A percentile compares a stretch with the other conserved stretches of the same genome.
Evolutionary conservation across 305 asterid genomes (phyloP).

Genomic region (Plantago coronopus): DNA sequence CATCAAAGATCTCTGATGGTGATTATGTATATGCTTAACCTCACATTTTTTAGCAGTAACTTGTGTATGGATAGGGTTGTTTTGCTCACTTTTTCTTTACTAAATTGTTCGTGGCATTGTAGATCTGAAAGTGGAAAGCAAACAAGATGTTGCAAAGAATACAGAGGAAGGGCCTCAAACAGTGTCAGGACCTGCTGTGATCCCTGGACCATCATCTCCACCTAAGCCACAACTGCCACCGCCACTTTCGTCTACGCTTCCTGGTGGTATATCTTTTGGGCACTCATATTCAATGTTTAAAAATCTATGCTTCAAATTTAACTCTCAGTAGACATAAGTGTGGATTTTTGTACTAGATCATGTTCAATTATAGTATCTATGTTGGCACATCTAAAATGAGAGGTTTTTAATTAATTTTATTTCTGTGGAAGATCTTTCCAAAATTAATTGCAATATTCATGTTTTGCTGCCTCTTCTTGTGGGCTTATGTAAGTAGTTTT

Average conservation of each 20-base stretch:
- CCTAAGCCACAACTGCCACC: slow-evolving; percentile 36
- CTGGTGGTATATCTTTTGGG: slow-evolving; percentile 37
- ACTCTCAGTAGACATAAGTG: too few relatives aligned
- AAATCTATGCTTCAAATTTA: too few relatives aligned
- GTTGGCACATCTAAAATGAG: background rate
- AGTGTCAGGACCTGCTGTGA: slow-evolving; percentile 28
- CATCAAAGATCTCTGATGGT: background rate
- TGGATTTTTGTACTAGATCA: too few relatives aligned
- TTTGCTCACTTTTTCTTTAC: slow-evolving; percentile 16
- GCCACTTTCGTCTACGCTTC: slow-evolving; percentile 35
- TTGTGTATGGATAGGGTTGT: slow-evolving; percentile 7
- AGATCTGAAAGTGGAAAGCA: slow-evolving; percentile 44
- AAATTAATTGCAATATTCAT: too few relatives aligned
- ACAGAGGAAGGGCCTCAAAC: slow-evolving; percentile 37
- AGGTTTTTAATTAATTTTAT: background rate
- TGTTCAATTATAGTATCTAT: too few relatives aligned
- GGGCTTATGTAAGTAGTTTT: too few relatives aligned
- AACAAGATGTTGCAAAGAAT: slow-evolving; percentile 26
- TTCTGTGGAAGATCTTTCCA: too few relatives aligned
- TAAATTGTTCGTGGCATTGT: slow-evolving; percentile 29
- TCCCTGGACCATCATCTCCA: slow-evolving; percentile 34
- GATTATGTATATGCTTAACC: slow-evolving; percentile 11
- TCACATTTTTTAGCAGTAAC: slow-evolving; percentile 4
- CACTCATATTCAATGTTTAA: too few relatives aligned
- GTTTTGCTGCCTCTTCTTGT: too few relatives aligned